phyloP scores from a whole-genome alignment of 2,329 filamentous ascomycete genomes.

The Fonsecaea pedrosoi region DNA sequence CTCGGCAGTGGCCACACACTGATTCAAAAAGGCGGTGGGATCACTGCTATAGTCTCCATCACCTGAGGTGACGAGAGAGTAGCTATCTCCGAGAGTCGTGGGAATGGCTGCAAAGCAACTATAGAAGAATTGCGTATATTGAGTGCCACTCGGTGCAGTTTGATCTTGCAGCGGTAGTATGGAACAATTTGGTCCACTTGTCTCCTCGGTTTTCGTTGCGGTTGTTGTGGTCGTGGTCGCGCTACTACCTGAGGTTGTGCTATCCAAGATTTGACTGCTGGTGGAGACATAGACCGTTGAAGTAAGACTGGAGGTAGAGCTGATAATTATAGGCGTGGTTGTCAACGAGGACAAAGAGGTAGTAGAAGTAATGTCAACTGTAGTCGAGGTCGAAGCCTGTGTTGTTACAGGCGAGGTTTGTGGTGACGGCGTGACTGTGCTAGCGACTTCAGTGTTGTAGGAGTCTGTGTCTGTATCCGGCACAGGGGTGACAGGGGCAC shows the following conservation, averaged over 20 bases:
- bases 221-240: constrained; percentile 12
- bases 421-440: constrained; percentile 12
- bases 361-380: constrained; percentile 7
- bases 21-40: constrained; percentile 12
- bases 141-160: constrained; percentile 16
- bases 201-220: constrained; percentile 15
- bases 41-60: constrained; percentile 6
- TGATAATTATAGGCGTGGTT: neutral
- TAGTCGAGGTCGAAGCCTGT: constrained; percentile 3
- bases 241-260: constrained; percentile 3
- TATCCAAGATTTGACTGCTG: neutral
- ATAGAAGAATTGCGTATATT: constrained; percentile 24
- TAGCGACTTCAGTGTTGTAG: constrained; percentile 16
- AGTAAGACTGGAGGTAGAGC: neutral
- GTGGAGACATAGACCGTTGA: constrained; percentile 11
- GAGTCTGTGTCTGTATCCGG: constrained; percentile 16
- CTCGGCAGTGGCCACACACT: constrained; percentile 20
- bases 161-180: constrained; percentile 19
- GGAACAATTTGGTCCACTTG: constrained; percentile 19
- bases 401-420: constrained; percentile 12
- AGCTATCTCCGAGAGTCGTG: constrained; percentile 4
- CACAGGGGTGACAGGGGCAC: constrained; percentile 15
- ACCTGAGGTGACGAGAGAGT: constrained; percentile 13
- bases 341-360: neutral
- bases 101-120: constrained; percentile 18